Conservation (phyloP, 1,139 yeast genomes). For the Lodderomyces parapsilosis region DNA sequence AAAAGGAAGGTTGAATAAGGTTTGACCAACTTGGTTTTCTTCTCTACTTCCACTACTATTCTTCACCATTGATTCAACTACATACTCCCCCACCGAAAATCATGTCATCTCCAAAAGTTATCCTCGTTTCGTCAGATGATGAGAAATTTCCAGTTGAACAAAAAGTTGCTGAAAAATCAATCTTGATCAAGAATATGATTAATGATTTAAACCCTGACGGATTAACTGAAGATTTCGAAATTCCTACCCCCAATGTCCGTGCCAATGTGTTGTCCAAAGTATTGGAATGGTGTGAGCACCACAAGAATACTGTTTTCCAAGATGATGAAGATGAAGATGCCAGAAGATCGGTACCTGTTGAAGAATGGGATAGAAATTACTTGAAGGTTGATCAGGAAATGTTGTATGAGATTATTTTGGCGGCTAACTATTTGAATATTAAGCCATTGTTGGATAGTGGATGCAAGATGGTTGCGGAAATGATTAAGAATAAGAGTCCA, state of each 20-base stretch:
- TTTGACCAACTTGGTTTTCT: too few species aligned
- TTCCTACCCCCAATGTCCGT: conserved; percentile 90
- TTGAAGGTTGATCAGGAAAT: conserved; percentile 97
- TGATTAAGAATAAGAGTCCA: conserved; percentile 95
- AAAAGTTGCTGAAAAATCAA: conserved; percentile 86
- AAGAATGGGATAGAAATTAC: conserved; percentile 96
- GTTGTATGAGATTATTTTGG: conserved; percentile 93
- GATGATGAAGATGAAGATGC: conserved; percentile 77
- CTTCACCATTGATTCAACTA: too few species aligned
- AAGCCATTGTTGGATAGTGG: conserved; percentile 92
- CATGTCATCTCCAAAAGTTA: conserved; percentile 42
- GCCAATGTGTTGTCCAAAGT: conserved; percentile 87
- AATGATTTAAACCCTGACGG: conserved; percentile 71
- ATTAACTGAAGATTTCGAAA: conserved; percentile 67
- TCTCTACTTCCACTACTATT: too few species aligned
- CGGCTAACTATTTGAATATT: conserved; percentile 94
- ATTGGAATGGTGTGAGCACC: conserved; percentile 97
- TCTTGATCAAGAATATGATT: conserved; percentile 86
- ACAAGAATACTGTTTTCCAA: conserved; percentile 78
- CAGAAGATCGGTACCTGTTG: conserved; percentile 80
- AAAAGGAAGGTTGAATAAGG: too few species aligned
- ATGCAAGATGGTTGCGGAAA: conserved; percentile 96
- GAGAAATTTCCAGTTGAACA: conserved; percentile 73
- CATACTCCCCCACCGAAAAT: background rate
- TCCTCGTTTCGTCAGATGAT: conserved; percentile 70